phyloP scores from a whole-genome alignment of 2,329 filamentous ascomycete genomes.

The Cercospora berteroae region DNA sequence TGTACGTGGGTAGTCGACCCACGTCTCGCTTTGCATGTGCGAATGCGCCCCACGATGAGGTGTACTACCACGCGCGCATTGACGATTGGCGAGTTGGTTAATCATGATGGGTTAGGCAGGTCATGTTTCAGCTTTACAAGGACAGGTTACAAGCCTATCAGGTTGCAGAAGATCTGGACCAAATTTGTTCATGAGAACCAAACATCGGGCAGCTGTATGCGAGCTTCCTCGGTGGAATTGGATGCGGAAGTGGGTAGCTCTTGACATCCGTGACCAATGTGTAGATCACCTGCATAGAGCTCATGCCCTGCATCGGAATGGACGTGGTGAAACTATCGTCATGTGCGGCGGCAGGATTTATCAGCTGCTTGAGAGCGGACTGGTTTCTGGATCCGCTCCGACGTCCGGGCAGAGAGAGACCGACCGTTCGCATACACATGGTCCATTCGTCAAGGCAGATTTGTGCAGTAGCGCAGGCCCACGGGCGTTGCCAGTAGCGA shows the following conservation, averaged over 20 bases:
- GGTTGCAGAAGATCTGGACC: background rate
- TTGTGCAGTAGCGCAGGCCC: background rate
- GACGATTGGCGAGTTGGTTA: background rate
- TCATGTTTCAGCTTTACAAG: background rate
- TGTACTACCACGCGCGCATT: background rate
- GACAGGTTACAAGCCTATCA: background rate
- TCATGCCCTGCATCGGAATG: background rate
- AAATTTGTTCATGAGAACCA: background rate
- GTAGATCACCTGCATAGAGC: background rate
- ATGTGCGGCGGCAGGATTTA: background rate
- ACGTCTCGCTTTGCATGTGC: background rate
- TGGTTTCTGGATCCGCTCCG: background rate
- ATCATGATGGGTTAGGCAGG: background rate
- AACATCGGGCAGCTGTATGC: background rate
- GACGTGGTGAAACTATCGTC: background rate
- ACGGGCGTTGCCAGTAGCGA: background rate
- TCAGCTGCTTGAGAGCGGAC: background rate
- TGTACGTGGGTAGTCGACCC: background rate
- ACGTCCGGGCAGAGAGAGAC: background rate
- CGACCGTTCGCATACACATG: background rate
- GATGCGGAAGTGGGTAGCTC: background rate
- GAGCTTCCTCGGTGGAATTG: background rate
- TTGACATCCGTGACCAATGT: background rate
- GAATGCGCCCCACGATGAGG: background rate
- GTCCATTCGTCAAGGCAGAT: background rate